Evolutionary conservation across 2,329 filamentous ascomycete species (phyloP), one percentile per base, ranked within the genome.

Genomic region (Leptodontidium sp.): DNA sequence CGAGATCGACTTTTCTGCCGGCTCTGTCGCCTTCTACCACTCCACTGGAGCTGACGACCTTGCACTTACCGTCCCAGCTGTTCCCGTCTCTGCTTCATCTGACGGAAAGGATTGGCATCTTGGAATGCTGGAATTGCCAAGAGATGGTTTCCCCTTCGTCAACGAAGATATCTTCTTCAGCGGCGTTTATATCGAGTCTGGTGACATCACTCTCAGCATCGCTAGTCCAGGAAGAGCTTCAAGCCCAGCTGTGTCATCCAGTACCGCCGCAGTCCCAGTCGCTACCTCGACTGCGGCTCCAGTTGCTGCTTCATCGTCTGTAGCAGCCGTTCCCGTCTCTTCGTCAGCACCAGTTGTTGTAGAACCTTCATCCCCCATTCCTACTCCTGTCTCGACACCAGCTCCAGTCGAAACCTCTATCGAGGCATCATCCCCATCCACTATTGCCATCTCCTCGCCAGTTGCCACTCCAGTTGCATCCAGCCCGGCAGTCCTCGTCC

Each of bases 21-120:
- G 85, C 72, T 88, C 84, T 5, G 89, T 93, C 38, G 86, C 85
- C 14, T 88, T 93, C 79, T 93, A 89, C 86, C 89, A 92, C 79
- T 91, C 89, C 0, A 90, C 87, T 21, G 90, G 89, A 49, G 81
- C 82, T 17, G 84, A 85, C 45, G 80, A 85, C 26, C 81, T 93
- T 29, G 83, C 80, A 67, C 84, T 87, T 76, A 86, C 86, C 0
- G 88, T 89, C 4, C 84, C 84, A 4, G 87, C 90, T 1, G 84
- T 93, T 58, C 83, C 83, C 4, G 87, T 84, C 0, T 85, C 84
- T 64, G 88, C 90, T 4, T 87, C 83, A 29, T 90, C 87, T 58
- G 90, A 93, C 77, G 90, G 90, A 49, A 85, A 84, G 1, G 91
- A 93, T 77, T 93, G 89, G 89, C 91, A 93, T 79, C 79, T 93